Base-by-base conservation (phyloP, 148 eudicot species). In the Vaccinium vitisidaea region DNA sequence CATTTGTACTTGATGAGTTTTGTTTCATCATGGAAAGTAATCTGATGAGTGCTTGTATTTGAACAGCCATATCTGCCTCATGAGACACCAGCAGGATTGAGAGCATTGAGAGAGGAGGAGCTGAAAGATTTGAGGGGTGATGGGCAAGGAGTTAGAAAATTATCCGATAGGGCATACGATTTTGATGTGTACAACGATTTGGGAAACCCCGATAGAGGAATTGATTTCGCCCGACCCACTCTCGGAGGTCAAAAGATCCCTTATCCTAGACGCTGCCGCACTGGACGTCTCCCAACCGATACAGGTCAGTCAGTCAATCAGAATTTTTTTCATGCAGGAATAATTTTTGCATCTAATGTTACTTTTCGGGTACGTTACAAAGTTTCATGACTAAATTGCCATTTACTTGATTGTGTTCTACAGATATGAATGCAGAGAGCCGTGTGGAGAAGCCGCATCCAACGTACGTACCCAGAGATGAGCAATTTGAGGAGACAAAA, bases 361-460 rank as follows among this genome's bases (percentile, higher is more conserved):
- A 25, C 8, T 63, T 43, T n/a, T 21, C 10, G 32, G 46, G 39
- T 36, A 43, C 46, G 0, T 43, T 65, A 3, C 14, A 0, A 65
- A 23, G 71, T 10, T 23, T 21, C 46, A 74, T 67, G 14, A 11
- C 48, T 77, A 25, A 46, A 11, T 50, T 21, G 1, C 8, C 21
- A 6, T 82, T 5, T 65, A 52, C 76, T 58, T 69, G 2, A 56
- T 56, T 80, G 61, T 69, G 13, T 27, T 6, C 2, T 48, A 30
- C 83, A 95, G 99, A 94, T 88, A 48, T 89, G 27, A 82, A 84
- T 4, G 78, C 88, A 27, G 99, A 96, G 89, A 95, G 97, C 54
- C 91, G 99, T 6, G 94, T 96, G 70, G 99, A 96, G 93, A 96
- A 94, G 92, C 99, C 98, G 50, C 75, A 86, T 82, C 98, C 98